These are phyloP conservation scores for Epichloe bromicola DNA, from an alignment of 2,329 filamentous ascomycete genomes.

Conservation along the genomic window DNA sequence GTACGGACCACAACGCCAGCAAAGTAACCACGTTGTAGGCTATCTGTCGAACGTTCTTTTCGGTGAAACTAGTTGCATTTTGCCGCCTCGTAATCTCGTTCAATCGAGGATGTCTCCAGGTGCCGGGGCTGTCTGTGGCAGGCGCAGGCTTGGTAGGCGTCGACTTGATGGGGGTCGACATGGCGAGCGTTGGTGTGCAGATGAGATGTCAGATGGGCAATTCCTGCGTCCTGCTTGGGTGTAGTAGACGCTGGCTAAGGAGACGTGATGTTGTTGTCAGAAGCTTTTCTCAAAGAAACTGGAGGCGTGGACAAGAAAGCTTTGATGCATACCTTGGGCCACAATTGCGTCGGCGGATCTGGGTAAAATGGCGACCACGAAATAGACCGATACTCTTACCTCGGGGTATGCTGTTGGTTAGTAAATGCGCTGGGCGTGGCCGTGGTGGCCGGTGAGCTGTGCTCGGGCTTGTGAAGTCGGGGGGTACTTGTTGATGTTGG, in stretches of 20 bases:
- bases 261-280: neutral
- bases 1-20: conserved; percentile 24
- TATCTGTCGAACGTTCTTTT: conserved; percentile 60
- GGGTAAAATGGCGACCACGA: neutral
- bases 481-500: conserved; percentile 20
- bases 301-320: neutral
- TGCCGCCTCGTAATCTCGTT: conserved; percentile 77
- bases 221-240: neutral
- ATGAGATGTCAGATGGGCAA: neutral
- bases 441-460: conserved; percentile 17
- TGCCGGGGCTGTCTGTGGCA: conserved; percentile 50
- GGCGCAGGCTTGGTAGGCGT: conserved; percentile 30
- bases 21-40: conserved; percentile 49
- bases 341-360: neutral
- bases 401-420: conserved; percentile 16
- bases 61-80: conserved; percentile 64
- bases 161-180: conserved; percentile 19
- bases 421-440: conserved; percentile 15
- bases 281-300: neutral
- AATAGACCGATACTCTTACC: neutral
- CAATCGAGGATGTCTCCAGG: conserved; percentile 82
- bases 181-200: conserved; percentile 4
- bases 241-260: neutral
- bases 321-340: neutral
- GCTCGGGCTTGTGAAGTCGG: conserved; percentile 3